Evolutionary conservation across 352 stramenopile genomes (phyloP).

Genomic region (Aphanomyces euteiches): DNA sequence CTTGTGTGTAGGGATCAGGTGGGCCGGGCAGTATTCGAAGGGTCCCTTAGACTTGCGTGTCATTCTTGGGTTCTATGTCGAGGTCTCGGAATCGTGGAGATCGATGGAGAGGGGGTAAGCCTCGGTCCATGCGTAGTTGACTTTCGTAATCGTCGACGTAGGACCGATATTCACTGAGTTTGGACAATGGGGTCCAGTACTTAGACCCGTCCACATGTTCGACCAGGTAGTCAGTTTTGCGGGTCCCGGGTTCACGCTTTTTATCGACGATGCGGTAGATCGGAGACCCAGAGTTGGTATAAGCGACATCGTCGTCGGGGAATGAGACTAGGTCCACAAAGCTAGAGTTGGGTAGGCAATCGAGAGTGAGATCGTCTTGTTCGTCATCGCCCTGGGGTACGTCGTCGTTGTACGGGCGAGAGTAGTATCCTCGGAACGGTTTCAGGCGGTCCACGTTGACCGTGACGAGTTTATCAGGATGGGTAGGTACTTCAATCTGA

Average conservation of each 20-base stretch:
- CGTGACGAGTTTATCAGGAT: background rate
- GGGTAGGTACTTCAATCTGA: background rate
- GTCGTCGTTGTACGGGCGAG: slow-evolving; percentile 5
- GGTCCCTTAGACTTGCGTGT: too few relatives aligned
- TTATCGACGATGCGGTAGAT: background rate
- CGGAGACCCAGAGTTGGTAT: background rate
- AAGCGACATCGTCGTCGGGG: background rate
- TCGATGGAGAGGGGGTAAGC: background rate
- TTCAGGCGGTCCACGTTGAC: slow-evolving; percentile 12
- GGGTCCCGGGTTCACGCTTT: background rate
- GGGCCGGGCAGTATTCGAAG: too few relatives aligned
- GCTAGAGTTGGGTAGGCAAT: background rate
- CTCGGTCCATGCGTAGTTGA: background rate
- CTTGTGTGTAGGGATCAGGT: too few relatives aligned
- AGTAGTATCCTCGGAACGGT: slow-evolving; percentile 1
- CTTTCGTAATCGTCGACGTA: background rate
- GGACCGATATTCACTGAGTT: background rate
- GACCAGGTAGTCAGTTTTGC: background rate
- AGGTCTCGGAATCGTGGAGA: background rate
- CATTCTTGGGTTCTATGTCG: background rate
- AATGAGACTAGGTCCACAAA: background rate
- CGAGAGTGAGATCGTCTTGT: background rate
- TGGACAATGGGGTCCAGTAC: background rate
- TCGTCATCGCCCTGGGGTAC: background rate
- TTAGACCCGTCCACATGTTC: background rate